phyloP scores from a whole-genome alignment of 257 asterid species.

The Capsicum rhomboideum region DNA sequence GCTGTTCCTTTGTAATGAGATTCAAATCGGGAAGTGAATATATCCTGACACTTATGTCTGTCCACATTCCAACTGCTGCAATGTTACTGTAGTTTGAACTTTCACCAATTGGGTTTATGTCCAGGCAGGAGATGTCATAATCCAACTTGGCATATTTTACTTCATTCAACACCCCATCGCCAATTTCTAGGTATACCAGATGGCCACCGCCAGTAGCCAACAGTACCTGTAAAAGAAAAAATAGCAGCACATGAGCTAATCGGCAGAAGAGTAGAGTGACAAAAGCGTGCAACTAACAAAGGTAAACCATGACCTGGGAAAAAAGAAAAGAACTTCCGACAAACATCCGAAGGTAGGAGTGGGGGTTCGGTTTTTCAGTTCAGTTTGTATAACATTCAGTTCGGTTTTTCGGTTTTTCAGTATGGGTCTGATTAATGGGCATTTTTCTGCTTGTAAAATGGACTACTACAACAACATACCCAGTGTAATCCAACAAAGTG shows the following conservation, averaged over 20 bases:
- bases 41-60: constrained; percentile 73
- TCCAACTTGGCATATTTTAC: constrained; percentile 69
- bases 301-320: not conserved
- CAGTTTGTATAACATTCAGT: too few species aligned
- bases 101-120: constrained; percentile 88
- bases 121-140: constrained; percentile 93
- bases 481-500: too few species aligned
- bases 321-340: not conserved
- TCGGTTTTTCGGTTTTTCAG: too few species aligned
- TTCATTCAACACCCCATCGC: constrained; percentile 77
- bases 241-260: not conserved
- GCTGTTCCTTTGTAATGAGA: constrained; percentile 71
- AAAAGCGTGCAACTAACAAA: not conserved
- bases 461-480: too few species aligned
- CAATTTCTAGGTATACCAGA: constrained; percentile 90
- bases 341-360: not conserved
- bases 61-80: constrained; percentile 99
- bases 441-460: too few species aligned
- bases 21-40: constrained; percentile 85
- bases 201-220: constrained; percentile 98
- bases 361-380: too few species aligned
- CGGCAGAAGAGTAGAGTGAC: not conserved
- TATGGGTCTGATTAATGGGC: too few species aligned
- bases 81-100: constrained; percentile 67
- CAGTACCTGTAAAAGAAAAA: constrained; percentile 50